Base-by-base conservation (phyloP, 768 basidiomycete genomes). In the Trametes cingulata region DNA sequence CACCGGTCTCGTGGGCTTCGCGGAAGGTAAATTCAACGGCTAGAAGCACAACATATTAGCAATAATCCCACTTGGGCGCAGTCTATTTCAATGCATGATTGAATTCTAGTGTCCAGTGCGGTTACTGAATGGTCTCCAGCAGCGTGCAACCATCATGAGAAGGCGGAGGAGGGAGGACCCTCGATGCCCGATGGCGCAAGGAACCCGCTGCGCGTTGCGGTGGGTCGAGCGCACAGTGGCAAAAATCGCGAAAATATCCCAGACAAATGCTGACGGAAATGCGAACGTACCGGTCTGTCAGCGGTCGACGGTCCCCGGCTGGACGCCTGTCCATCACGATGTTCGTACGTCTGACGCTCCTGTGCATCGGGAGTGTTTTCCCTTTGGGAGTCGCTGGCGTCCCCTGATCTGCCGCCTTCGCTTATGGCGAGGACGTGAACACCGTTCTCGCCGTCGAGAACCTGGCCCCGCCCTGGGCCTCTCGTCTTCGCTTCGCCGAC, bases 1-100 rank as follows among this genome's bases (percentile, higher is more conserved):
- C 41, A 76, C 71, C 56, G 82, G 78, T 63, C 76, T 58, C 25
- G 69, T 72, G 45, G 65, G 59, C 46, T 70, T 70, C 66, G 69
- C 66, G 56, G 65, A 59, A 48, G 54, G 58, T 55, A 60, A 57
- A 56, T 52, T 52, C 24, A 54, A 22, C n/a, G 58, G 14, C 63
- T 65, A 63, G 58, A 66, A 53, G 47, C 47, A 52, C 3, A 40
- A 41, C 6, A 27, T 35, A 48, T 56, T 49, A 58, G 58, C 52
- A 52, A 41, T 61, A 42, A 40, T 40, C 50, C 46, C 50, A 29
- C 2, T 22, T 35, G 17, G 19, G 51, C 61, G 51, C 56, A 27
- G 35, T 46, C 29, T 55, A 57, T 52, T 56, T 48, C 47, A 40
- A 43, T 52, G 47, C n/a, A 40, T 52, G 48, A 43, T 57, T 39